Percentiles rank a stretch among this genome's conserved stretches.
Evolutionary conservation across 192 early-diverging fungal species (phyloP).

Genomic region (Backusella liffmaniae): DNA sequence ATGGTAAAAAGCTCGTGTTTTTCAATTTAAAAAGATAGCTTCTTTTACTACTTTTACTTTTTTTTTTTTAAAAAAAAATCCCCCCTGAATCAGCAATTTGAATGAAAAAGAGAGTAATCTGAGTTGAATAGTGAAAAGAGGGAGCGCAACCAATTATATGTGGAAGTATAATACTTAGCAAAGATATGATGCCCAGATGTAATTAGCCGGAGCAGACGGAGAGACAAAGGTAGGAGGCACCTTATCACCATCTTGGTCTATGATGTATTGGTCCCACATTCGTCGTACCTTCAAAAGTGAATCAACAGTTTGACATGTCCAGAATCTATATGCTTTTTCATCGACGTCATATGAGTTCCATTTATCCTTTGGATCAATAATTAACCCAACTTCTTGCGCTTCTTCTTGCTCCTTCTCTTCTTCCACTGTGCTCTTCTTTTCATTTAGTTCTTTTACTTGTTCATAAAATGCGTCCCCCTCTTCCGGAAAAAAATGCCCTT

Average conservation of each 20-base stretch:
- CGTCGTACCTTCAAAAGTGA: conserved; percentile 21
- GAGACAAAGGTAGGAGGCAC: conserved; percentile 32
- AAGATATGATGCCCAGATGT: conserved; percentile 38
- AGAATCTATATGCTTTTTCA: conserved; percentile 21
- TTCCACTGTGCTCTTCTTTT: conserved; percentile 13
- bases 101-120: neutral
- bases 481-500: conserved; percentile 39
- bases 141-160: neutral
- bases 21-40: neutral
- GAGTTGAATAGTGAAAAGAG: neutral
- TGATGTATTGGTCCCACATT: conserved; percentile 35
- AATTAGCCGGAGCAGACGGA: conserved; percentile 38
- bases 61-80: too few species aligned
- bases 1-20: neutral
- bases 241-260: conserved; percentile 11
- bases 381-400: neutral
- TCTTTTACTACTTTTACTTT: neutral
- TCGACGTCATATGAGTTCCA: neutral
- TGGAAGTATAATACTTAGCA: neutral
- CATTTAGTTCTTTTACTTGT: conserved; percentile 25
- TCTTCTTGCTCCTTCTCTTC: neutral
- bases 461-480: conserved; percentile 37
- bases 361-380: conserved; percentile 4
- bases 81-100: neutral
- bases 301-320: conserved; percentile 26